Evolutionary conservation across 2,329 filamentous ascomycete species (phyloP).

Genomic region (Aspergillus ustus): DNA sequence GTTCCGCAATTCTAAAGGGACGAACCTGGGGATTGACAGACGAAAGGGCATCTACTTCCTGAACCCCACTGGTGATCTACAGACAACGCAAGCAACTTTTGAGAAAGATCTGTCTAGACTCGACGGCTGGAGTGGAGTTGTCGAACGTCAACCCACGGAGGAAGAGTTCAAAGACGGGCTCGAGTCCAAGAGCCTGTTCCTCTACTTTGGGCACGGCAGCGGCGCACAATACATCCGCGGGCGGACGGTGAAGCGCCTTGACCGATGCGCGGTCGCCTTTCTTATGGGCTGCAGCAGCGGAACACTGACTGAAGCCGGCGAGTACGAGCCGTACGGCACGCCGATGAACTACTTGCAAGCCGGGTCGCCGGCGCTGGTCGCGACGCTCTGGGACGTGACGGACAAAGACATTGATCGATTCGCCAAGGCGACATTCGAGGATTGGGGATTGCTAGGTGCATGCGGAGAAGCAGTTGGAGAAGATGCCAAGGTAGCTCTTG

Average conservation of each 20-base stretch:
- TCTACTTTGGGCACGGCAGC: conserved; percentile 97
- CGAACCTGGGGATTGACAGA: conserved; percentile 57
- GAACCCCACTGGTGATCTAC: conserved; percentile 85
- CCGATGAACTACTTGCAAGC: conserved; percentile 91
- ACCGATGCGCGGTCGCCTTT: conserved; percentile 78
- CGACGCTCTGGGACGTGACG: conserved; percentile 96
- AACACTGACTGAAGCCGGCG: conserved; percentile 76
- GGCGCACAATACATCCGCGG: conserved; percentile 92
- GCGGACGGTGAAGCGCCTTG: conserved; percentile 77
- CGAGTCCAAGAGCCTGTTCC: conserved; percentile 68
- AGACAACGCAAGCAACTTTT: conserved; percentile 77
- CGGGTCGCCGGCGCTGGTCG: conserved; percentile 82
- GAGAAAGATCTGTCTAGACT: conserved; percentile 63
- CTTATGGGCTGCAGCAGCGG: conserved; percentile 95
- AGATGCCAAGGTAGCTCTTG: conserved; percentile 58
- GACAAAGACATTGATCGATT: conserved; percentile 97
- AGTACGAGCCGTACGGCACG: conserved; percentile 89
- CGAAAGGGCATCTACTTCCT: conserved; percentile 70
- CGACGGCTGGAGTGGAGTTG: conserved; percentile 69
- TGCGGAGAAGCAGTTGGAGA: conserved; percentile 43
- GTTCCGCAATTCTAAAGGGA: conserved; percentile 27
- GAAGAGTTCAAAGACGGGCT: conserved; percentile 74
- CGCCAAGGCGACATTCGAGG: conserved; percentile 75
- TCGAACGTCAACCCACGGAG: conserved; percentile 73
- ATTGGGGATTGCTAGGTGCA: conserved; percentile 75